Conservation (phyloP, 257 asterid genomes). For the Plantago elongata region DNA sequence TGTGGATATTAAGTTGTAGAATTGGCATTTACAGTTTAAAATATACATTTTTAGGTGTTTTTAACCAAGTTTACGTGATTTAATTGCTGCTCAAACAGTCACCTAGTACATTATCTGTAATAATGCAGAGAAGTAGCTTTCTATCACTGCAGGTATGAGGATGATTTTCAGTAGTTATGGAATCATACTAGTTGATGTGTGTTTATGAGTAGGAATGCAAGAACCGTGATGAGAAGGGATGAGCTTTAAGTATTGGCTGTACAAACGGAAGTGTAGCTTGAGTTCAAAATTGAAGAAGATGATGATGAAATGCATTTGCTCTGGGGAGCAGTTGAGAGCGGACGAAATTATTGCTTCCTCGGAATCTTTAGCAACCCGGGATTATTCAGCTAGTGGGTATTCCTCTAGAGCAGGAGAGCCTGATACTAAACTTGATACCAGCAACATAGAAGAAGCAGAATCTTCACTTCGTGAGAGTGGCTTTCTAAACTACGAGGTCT, state of each 20-base stretch:
- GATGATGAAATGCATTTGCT: constrained; percentile 98
- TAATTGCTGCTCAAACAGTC: too few species aligned
- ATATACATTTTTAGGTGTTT: too few species aligned
- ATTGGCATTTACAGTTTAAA: too few species aligned
- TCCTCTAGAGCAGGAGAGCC: constrained; percentile 78
- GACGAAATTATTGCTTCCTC: constrained; percentile 79
- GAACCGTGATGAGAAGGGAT: constrained; percentile 56
- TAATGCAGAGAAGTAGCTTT: too few species aligned
- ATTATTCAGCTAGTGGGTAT: constrained; percentile 83
- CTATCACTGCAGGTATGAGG: too few species aligned
- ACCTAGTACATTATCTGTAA: too few species aligned
- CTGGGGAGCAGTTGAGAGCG: constrained; percentile 65
- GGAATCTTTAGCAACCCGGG: constrained; percentile 87
- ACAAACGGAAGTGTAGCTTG: constrained; percentile 42
- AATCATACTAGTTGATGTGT: background rate
- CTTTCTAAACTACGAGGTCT: constrained; percentile 82
- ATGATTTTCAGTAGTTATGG: background rate
- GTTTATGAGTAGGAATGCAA: constrained; percentile 26
- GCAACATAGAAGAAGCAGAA: constrained; percentile 95
- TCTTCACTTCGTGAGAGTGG: constrained; percentile 93
- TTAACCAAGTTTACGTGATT: too few species aligned
- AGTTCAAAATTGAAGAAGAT: constrained; percentile 51
- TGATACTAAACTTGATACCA: constrained; percentile 57
- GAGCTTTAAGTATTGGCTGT: constrained; percentile 74
- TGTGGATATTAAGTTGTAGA: too few species aligned